These are phyloP conservation scores for Ramaria rubella DNA, from an alignment of 768 basidiomycete genomes.

Conservation along the genomic window DNA sequence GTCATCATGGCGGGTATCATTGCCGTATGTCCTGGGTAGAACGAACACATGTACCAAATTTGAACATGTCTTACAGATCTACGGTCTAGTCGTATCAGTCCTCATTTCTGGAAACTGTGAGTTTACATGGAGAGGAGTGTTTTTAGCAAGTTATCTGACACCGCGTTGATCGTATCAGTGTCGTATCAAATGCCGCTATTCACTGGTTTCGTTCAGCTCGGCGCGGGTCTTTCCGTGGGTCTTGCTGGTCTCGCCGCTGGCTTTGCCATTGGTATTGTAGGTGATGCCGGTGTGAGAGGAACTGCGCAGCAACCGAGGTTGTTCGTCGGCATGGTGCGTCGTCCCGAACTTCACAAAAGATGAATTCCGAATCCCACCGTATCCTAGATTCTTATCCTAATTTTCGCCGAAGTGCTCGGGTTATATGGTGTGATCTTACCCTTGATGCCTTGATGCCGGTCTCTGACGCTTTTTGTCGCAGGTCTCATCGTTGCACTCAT, in stretches of 20 bases:
- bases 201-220: conserved; percentile 89
- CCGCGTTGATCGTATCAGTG: conserved; percentile 39
- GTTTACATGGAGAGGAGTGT: conserved; percentile 28
- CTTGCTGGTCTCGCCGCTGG: conserved; percentile 95
- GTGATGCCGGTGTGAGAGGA: conserved; percentile 96
- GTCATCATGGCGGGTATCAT: conserved; percentile 99
- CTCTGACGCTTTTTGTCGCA: conserved; percentile 15
- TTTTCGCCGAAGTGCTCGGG: conserved; percentile 92
- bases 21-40: conserved; percentile 73
- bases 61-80: conserved; percentile 54
- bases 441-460: background rate
- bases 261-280: conserved; percentile 97
- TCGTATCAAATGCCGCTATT: conserved; percentile 77
- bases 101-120: conserved; percentile 82
- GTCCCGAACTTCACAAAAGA: background rate
- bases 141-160: background rate
- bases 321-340: conserved; percentile 87
- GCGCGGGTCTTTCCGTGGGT: conserved; percentile 88
- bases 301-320: conserved; percentile 94
- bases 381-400: conserved; percentile 87
- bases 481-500: conserved; percentile 92
- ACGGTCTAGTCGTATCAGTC: conserved; percentile 98
- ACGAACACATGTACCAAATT: no score
- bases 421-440: conserved; percentile 56
- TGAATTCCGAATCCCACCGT: background rate